A percentile compares a stretch with the other conserved stretches of the same genome.
Evolutionary conservation across 1,284 basidiomycete species (phyloP).

Genomic region (Lignosus rhinocerotis): DNA sequence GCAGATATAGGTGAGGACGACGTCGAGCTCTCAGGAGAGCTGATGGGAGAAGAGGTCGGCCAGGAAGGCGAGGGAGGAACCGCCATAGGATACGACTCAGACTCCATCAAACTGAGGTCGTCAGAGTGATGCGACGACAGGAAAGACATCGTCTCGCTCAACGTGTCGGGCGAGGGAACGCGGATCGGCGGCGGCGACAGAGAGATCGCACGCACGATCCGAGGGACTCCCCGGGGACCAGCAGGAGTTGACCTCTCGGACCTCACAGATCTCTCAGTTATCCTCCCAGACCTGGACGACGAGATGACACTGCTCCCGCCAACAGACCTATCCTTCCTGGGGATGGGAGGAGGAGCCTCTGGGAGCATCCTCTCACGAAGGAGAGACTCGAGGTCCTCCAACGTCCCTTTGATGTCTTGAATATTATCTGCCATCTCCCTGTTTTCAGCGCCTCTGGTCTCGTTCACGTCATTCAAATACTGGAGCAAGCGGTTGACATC

Average conservation of each 20-base stretch:
- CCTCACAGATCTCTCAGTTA: conserved; percentile 14
- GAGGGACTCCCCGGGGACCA: conserved; percentile 11
- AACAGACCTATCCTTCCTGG: conserved; percentile 44
- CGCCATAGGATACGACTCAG: conserved; percentile 35
- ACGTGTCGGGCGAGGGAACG: conserved; percentile 46
- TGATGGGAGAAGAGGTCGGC: conserved; percentile 35
- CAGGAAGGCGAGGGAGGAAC: conserved; percentile 31
- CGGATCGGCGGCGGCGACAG: conserved; percentile 44
- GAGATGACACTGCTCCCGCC: conserved; percentile 35
- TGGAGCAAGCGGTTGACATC: conserved; percentile 69
- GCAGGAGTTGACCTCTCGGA: conserved; percentile 29
- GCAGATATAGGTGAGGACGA: conserved; percentile 29
- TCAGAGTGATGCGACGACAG: conserved; percentile 78
- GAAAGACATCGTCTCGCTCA: conserved; percentile 57
- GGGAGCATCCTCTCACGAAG: conserved; percentile 26
- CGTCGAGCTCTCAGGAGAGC: conserved; percentile 31
- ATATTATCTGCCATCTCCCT: conserved; percentile 62
- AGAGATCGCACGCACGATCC: conserved; percentile 30
- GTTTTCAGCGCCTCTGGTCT: conserved; percentile 57
- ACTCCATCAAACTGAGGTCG: conserved; percentile 51
- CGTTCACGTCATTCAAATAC: conserved; percentile 63
- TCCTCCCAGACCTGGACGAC: conserved; percentile 6
- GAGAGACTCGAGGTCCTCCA: conserved; percentile 55
- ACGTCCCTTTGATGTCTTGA: conserved; percentile 58
- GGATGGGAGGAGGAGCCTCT: conserved; percentile 38